Conservation (phyloP, 2,329 filamentous ascomycete genomes). For the Cryphonectria radicalis region DNA sequence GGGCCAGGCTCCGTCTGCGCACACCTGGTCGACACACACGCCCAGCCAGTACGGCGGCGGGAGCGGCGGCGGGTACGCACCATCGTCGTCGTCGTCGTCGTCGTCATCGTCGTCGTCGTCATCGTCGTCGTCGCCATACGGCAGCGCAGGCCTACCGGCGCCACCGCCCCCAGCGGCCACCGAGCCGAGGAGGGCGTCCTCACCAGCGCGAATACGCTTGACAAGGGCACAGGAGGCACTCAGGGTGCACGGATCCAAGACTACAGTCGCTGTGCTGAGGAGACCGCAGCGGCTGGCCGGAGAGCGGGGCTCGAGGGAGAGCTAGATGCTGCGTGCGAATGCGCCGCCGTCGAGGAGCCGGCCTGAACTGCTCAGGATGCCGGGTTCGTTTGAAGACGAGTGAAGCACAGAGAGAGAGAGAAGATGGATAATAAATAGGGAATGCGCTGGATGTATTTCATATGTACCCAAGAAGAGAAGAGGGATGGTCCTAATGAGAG, state of each 20-base stretch:
- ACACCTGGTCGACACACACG: slow-evolving; percentile 1
- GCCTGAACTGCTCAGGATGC: slow-evolving; percentile 15
- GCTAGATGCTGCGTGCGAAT: not conserved
- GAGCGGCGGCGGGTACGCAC: not conserved
- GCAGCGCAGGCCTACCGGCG: slow-evolving; percentile 13
- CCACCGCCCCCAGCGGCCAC: slow-evolving; percentile 8
- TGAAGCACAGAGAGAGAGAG: not conserved
- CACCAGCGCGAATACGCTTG: slow-evolving; percentile 22
- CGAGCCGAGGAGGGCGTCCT: slow-evolving; percentile 12
- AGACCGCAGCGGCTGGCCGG: slow-evolving; percentile 16
- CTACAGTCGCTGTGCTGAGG: slow-evolving; percentile 18
- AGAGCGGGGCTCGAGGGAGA: not conserved
- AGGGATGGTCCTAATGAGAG: not conserved
- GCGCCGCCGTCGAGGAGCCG: slow-evolving; percentile 8
- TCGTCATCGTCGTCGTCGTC: not conserved
- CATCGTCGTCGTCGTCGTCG: not conserved
- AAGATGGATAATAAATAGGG: not conserved
- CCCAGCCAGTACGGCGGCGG: not conserved
- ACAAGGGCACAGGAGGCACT: slow-evolving; percentile 25
- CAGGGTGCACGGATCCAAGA: slow-evolving; percentile 12
- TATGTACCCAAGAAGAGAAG: not conserved
- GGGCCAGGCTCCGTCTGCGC: not conserved
- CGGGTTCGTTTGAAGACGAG: slow-evolving; percentile 18
- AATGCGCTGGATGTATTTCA: slow-evolving; percentile 1
- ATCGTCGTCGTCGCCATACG: not conserved